phyloP scores from a whole-genome alignment of 495 filamentous ascomycete genomes.

The Aspergillus coremiiformis region DNA sequence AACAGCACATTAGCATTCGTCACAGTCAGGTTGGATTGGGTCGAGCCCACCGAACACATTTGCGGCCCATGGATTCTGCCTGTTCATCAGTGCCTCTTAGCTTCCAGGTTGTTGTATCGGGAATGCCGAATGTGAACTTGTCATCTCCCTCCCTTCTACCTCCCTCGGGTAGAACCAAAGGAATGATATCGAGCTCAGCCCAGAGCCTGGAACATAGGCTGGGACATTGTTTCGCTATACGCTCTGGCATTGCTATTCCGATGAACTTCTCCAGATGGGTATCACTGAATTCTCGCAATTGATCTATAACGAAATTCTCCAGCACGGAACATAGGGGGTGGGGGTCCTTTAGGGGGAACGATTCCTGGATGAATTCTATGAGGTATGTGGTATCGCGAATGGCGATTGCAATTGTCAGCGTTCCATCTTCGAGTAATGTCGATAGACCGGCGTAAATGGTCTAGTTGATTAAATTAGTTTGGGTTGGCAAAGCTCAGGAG shows the following conservation, averaged over 20 bases:
- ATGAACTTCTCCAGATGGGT: conserved; percentile 61
- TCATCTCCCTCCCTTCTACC: conserved; percentile 18
- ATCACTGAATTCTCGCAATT: conserved; percentile 50
- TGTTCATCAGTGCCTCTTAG: conserved; percentile 66
- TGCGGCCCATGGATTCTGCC: conserved; percentile 77
- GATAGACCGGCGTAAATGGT: conserved; percentile 60
- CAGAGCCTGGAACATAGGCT: conserved; percentile 66
- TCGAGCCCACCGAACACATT: conserved; percentile 58
- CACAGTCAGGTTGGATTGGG: background rate
- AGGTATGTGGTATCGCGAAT: conserved; percentile 74
- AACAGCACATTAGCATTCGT: conserved; percentile 8
- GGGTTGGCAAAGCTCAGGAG: background rate
- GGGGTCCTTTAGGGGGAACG: conserved; percentile 26
- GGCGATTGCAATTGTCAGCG: conserved; percentile 54
- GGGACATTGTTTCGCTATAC: conserved; percentile 46
- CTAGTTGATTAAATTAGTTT: conserved; percentile 28
- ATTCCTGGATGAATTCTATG: conserved; percentile 62
- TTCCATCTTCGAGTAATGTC: conserved; percentile 40
- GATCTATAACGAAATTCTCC: conserved; percentile 45
- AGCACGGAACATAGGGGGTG: conserved; percentile 31
- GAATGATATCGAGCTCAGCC: conserved; percentile 71
- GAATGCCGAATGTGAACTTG: conserved; percentile 6
- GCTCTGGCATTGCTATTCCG: conserved; percentile 39
- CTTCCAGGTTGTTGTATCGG: conserved; percentile 29
- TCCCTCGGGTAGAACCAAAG: conserved; percentile 45